Base-by-base conservation (phyloP, 371 early-diverging fungal species). In the Mucor plumbeus region DNA sequence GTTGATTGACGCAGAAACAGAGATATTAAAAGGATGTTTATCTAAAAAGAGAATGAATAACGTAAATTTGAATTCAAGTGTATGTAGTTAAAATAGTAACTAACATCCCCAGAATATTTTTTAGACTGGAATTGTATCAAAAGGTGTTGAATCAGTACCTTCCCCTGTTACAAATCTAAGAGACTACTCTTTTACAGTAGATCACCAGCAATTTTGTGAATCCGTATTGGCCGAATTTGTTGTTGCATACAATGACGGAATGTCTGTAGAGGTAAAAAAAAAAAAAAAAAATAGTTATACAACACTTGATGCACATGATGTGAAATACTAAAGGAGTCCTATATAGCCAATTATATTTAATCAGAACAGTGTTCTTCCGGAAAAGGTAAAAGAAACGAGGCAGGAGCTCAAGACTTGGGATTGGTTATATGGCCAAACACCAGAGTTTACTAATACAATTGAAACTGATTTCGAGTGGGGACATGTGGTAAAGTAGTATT, bases 341-440 rank as follows among this genome's bases (percentile, higher is more conserved):
- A 19, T 44, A 83, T 44, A 83, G 82, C 82, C 84, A 58, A 70
- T 74, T 40, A 38, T 81, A 2, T 74, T 84, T 48, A 61, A 75
- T 61, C 62, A 74, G 19, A 59, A 67, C 33, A 75, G 70, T 39
- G 40, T 57, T 19, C 70, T 84, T 31, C 84, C 84, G 9, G 63
- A 75, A 48, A 62, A 70, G 54, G 78, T 77, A 38, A 58, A 67
- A 39, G 71, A 77, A 60, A 77, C 78, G 61, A 65, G 72, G 61
- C 58, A 78, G 26, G 81, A 81, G 65, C 64, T 83, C 50, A 65
- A 85, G 79, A 85, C 91, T 19, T 95, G 94, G 94, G 94, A 95
- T 40, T 97, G 97, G 96, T 87, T 88, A 43, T 96, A 86, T 67
- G 97, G 95, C 5, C 94, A 95, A 79, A 97, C 97, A 15, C 97